phyloP scores from a whole-genome alignment of 495 filamentous ascomycete genomes.

The Neurospora tetrasperma region DNA sequence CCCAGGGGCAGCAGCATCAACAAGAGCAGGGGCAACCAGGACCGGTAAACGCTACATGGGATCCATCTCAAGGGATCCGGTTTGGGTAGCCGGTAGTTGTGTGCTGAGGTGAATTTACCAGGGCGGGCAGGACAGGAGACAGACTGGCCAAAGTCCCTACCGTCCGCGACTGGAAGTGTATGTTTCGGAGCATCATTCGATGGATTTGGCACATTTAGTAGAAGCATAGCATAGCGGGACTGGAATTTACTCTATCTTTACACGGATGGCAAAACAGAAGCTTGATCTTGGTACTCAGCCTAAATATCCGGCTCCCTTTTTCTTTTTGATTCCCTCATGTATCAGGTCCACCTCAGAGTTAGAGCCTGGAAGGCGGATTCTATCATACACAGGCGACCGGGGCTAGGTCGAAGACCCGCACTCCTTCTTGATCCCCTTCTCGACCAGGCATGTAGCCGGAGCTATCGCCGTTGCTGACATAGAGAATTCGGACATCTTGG shows the following conservation, averaged over 20 bases:
- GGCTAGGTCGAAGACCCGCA: background rate
- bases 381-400: background rate
- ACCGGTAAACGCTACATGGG: slow-evolving; percentile 39
- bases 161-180: slow-evolving; percentile 10
- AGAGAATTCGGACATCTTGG: background rate
- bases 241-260: background rate
- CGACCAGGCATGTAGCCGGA: background rate
- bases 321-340: background rate
- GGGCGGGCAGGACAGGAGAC: background rate
- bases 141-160: slow-evolving; percentile 18
- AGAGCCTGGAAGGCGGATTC: background rate
- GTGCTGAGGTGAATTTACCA: background rate
- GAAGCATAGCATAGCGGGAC: background rate
- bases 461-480: background rate
- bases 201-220: background rate
- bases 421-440: background rate
- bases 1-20: slow-evolving; percentile 1
- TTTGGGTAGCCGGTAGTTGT: slow-evolving; percentile 36
- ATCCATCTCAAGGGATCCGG: slow-evolving; percentile 50
- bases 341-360: background rate
- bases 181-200: background rate
- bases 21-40: slow-evolving; percentile 3
- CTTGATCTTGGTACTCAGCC: background rate
- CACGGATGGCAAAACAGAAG: background rate
- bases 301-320: background rate